Conservation (phyloP, 768 basidiomycete genomes). For the Filobasidium floriforme region DNA sequence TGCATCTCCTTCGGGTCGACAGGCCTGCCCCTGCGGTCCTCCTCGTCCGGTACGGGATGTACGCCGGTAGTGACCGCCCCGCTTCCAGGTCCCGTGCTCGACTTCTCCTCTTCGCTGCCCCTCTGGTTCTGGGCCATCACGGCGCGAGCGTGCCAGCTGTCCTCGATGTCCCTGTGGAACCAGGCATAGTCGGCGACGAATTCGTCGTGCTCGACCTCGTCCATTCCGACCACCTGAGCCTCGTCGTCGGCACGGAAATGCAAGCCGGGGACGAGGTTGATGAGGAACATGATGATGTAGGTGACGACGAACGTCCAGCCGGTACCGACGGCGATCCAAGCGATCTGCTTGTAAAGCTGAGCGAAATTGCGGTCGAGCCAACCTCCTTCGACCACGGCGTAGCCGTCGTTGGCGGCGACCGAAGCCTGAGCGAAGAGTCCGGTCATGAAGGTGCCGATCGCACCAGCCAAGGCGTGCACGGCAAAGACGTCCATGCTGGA, state of each 20-base stretch:
- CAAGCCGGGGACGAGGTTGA: slow-evolving; percentile 78
- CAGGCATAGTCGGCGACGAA: slow-evolving; percentile 43
- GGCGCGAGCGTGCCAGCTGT: slow-evolving; percentile 23
- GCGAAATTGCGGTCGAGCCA: slow-evolving; percentile 60
- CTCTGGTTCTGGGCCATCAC: slow-evolving; percentile 1
- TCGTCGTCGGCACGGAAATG: slow-evolving; percentile 54
- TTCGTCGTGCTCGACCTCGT: slow-evolving; percentile 53
- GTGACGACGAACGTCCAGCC: slow-evolving; percentile 43
- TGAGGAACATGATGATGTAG: slow-evolving; percentile 63
- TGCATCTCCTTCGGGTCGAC: slow-evolving; percentile 6
- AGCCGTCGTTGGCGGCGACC: slow-evolving; percentile 74
- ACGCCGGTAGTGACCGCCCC: slow-evolving; percentile 12
- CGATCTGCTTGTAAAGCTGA: slow-evolving; percentile 80
- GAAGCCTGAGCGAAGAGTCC: slow-evolving; percentile 72
- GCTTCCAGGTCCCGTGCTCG: slow-evolving; percentile 8
- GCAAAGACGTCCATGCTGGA: slow-evolving; percentile 68
- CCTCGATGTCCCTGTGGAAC: slow-evolving; percentile 41
- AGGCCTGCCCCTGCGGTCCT: too few species aligned
- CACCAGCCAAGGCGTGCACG: slow-evolving; percentile 45
- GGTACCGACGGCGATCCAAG: slow-evolving; percentile 43
- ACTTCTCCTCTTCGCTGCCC: slow-evolving; percentile 11
- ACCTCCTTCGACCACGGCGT: slow-evolving; percentile 58
- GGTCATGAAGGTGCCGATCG: slow-evolving; percentile 57
- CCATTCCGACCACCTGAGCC: slow-evolving; percentile 63
- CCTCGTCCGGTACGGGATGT: background rate